These are phyloP conservation scores for Ziziphus jujuba DNA, from an alignment of 306 rosid species.

Conservation along the genomic window DNA sequence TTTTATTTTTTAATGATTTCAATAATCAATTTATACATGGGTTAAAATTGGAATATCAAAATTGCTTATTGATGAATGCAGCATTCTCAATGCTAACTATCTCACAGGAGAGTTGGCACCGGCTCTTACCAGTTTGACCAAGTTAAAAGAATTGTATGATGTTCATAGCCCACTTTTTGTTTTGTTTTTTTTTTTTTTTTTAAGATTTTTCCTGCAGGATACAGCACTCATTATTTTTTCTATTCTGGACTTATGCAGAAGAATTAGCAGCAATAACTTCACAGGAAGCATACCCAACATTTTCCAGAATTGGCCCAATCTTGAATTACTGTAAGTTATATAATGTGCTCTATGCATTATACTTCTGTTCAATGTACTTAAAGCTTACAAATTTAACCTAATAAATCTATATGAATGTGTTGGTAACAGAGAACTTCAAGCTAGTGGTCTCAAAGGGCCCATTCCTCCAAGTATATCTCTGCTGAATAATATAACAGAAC, in stretches of 20 bases:
- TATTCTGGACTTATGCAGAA: constrained; percentile 11
- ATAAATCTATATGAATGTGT: background rate
- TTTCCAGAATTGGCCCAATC: constrained; percentile 15
- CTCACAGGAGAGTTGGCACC: too few species aligned
- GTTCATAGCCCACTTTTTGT: too few species aligned
- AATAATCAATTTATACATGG: background rate
- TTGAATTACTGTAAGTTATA: constrained; percentile 8
- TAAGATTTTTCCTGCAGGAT: too few species aligned
- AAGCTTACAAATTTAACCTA: background rate
- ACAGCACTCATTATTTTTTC: background rate
- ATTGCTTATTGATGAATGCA: background rate
- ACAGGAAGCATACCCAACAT: constrained; percentile 29
- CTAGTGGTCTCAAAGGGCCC: constrained; percentile 33
- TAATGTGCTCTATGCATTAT: background rate
- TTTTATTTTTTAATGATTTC: too few species aligned
- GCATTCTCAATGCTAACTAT: constrained; percentile 22
- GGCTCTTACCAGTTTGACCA: constrained; percentile 14
- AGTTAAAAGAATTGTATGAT: constrained; percentile 20
- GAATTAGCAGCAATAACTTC: too few species aligned
- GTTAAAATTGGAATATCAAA: background rate
- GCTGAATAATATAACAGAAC: constrained; percentile 3
- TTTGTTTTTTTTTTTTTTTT: too few species aligned
- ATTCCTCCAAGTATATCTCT: constrained; percentile 28
- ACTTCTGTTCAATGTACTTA: background rate
- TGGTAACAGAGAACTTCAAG: constrained; percentile 29